Base-by-base conservation (phyloP, 106 monocot genomes). In the Dactylorhiza incarnata region DNA sequence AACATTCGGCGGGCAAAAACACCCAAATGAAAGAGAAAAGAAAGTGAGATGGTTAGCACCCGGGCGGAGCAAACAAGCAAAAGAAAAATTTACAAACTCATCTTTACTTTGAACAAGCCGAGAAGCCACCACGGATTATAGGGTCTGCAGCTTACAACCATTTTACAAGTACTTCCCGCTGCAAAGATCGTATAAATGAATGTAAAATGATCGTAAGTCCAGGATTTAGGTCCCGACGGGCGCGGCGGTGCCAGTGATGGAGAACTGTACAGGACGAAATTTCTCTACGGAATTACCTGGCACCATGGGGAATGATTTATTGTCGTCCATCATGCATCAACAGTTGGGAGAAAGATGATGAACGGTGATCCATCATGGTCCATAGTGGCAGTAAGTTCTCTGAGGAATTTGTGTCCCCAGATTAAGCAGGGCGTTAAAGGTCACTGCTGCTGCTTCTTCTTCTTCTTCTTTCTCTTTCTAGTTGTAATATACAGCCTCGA, bases 401-500 rank as follows among this genome's bases (percentile, higher is more conserved):
- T 19, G 22, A 7, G 22, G 58, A 58, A 58, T 58, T 58, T 58
- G n/a, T 55, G 58, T 58, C 58, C 20, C 58, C 2, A 6, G 6
- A 58, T 58, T 37, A 52, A 15, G 52, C 29, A 29, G 66, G 22
- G 13, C 26, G 6, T 24, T 66, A 15, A 3, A 26, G 4, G 24
- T 23, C 26, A 66, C 66, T 66, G 29, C 22, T 24, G 63, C 26
- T 65, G 63, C 26, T 24, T 24, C 0, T 26, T 37, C 0, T 37
- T 37, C 37, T 23, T 23, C 13, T 66, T 66, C 22, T n/a, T 19
- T 45, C n/a, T 25, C 69, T 69, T 69, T 14, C 17, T 55, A 78
- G 73, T 81, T 87, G 87, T 74, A 83, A 47, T 22, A 90, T 53
- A 19, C 83, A 82, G 7, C 84, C 78, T 63, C 62, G 82, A 26